Evolutionary conservation across 176 grass and related monocot species (phyloP).

Genomic region (Stipa capillata): DNA sequence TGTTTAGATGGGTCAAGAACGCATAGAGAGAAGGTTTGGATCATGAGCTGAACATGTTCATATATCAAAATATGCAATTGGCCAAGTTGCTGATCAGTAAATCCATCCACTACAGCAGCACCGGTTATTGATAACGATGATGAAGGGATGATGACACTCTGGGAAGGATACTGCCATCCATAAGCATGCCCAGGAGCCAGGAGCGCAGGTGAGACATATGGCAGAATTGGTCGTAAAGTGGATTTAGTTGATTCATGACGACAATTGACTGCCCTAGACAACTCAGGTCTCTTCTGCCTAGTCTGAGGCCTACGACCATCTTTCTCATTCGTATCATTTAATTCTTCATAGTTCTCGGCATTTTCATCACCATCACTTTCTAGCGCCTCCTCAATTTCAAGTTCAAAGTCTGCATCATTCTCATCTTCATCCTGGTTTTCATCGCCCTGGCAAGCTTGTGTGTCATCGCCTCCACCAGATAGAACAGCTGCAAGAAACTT

Average conservation of each 20-base stretch:
- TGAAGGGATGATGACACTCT: slow-evolving; percentile 21
- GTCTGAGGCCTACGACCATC: slow-evolving; percentile 54
- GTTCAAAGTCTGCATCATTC: slow-evolving; percentile 89
- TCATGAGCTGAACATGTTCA: slow-evolving; percentile 78
- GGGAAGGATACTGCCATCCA: slow-evolving; percentile 43
- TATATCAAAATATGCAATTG: slow-evolving; percentile 59
- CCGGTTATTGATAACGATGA: slow-evolving; percentile 12
- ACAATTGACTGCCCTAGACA: slow-evolving; percentile 25
- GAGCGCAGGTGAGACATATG: slow-evolving; percentile 33
- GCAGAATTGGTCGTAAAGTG: slow-evolving; percentile 48
- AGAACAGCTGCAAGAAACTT: slow-evolving; percentile 95
- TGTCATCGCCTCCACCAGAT: slow-evolving; percentile 37
- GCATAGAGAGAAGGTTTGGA: slow-evolving; percentile 80
- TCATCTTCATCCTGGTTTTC: slow-evolving; percentile 90
- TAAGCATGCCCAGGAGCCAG: slow-evolving; percentile 4
- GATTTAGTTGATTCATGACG: slow-evolving; percentile 27
- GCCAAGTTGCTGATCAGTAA: slow-evolving; percentile 68
- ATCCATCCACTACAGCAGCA: slow-evolving; percentile 43
- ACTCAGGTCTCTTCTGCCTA: slow-evolving; percentile 49
- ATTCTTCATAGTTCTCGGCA: slow-evolving; percentile 32
- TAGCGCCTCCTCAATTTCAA: slow-evolving; percentile 89
- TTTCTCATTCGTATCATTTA: slow-evolving; percentile 18
- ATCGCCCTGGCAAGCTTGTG: slow-evolving; percentile 38
- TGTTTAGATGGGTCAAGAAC: slow-evolving; percentile 68
- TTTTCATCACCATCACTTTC: slow-evolving; percentile 81